These are phyloP conservation scores for Talaromyces piceae DNA, from an alignment of 2,329 filamentous ascomycete genomes.

Conservation along the genomic window DNA sequence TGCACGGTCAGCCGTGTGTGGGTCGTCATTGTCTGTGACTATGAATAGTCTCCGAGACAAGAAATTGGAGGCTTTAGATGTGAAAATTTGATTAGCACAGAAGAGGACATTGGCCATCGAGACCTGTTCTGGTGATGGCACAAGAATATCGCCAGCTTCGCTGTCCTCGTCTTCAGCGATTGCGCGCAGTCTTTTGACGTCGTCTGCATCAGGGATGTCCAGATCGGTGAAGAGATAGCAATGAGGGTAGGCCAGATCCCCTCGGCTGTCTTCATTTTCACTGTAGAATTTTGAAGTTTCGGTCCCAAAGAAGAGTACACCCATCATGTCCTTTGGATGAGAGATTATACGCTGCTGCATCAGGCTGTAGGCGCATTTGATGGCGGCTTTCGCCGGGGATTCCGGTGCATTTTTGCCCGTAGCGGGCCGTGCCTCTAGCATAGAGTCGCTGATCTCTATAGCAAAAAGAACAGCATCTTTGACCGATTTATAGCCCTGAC, in stretches of 20 bases:
- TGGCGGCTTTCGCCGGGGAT: conserved; percentile 70
- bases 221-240: conserved; percentile 89
- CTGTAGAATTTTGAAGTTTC: conserved; percentile 72
- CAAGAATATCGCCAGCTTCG: conserved; percentile 60
- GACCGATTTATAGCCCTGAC: conserved; percentile 75
- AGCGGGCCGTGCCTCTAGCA: conserved; percentile 62
- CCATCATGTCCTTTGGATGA: conserved; percentile 95
- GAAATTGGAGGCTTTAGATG: conserved; percentile 89
- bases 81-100: conserved; percentile 94
- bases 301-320: conserved; percentile 85
- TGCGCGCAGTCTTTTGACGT: conserved; percentile 71
- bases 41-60: conserved; percentile 88
- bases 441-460: conserved; percentile 83
- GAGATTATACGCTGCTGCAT: conserved; percentile 99
- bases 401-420: conserved; percentile 68
- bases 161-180: conserved; percentile 75
- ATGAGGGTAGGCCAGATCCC: conserved; percentile 67
- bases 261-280: conserved; percentile 51
- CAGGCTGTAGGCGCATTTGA: conserved; percentile 89
- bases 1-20: conserved; percentile 65
- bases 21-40: conserved; percentile 88
- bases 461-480: conserved; percentile 99
- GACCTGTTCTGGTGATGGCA: conserved; percentile 60
- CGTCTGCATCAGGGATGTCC: conserved; percentile 75
- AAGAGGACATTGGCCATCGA: conserved; percentile 88